Evolutionary conservation across 2,329 filamentous ascomycete species (phyloP).

Genomic region (Fusarium staphyleae): DNA sequence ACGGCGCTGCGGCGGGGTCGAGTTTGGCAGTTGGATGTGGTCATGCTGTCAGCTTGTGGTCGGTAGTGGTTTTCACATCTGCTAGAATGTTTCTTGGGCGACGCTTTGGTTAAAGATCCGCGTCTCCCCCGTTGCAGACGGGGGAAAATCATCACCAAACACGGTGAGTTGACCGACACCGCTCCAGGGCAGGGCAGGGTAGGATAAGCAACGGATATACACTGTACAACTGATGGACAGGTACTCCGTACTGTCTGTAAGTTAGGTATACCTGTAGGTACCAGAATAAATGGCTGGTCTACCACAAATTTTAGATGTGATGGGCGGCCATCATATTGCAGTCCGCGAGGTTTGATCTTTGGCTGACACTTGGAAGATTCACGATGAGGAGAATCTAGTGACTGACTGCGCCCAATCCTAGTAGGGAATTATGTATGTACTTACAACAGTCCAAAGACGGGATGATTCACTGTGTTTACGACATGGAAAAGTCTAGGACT

Average conservation of each 20-base stretch:
- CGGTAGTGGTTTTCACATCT: conserved; percentile 11
- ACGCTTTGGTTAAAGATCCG: conserved; percentile 29
- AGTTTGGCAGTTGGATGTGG: conserved; percentile 10
- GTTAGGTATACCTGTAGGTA: too few relatives aligned
- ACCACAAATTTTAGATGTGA: too few relatives aligned
- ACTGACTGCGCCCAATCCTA: conserved; percentile 14
- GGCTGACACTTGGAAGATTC: conserved; percentile 12
- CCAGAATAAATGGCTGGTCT: too few relatives aligned
- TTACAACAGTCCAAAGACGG: conserved; percentile 8
- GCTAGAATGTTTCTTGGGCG: conserved; percentile 17
- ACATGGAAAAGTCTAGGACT: conserved; percentile 2
- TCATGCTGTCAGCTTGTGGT: conserved; percentile 14
- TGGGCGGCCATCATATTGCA: too few relatives aligned
- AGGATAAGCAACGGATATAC: not conserved
- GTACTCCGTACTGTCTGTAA: too few relatives aligned
- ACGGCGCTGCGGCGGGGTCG: not conserved
- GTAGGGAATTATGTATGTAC: not conserved
- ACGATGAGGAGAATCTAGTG: conserved; percentile 17
- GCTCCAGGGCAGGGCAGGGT: conserved; percentile 20
- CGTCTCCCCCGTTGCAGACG: conserved; percentile 12
- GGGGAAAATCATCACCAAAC: conserved; percentile 30
- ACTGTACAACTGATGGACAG: conserved; percentile 32
- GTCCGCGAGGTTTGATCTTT: conserved; percentile 25
- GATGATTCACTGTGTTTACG: conserved; percentile 10
- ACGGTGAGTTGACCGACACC: conserved; percentile 29